These are phyloP conservation scores for Lepiota brunneoincarnata DNA, from an alignment of 768 basidiomycete species.

Conservation along the genomic window DNA sequence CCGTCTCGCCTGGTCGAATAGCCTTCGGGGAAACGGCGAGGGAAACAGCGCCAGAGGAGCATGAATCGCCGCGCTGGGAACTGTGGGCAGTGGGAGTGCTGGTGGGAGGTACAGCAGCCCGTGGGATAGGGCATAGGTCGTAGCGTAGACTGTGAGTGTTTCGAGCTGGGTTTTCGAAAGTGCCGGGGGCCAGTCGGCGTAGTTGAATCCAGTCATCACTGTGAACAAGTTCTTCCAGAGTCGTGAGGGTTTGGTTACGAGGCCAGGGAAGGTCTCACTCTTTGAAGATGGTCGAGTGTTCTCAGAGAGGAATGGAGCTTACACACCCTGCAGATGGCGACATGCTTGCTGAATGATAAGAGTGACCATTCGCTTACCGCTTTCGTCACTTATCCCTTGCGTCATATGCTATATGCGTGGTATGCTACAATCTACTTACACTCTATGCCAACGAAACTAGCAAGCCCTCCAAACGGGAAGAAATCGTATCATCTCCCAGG, in stretches of 20 bases:
- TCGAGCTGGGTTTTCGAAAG: conserved; percentile 57
- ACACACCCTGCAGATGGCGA: conserved; percentile 11
- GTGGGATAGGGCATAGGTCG: conserved; percentile 82
- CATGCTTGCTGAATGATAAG: conserved; percentile 12
- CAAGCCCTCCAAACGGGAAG: conserved; percentile 2
- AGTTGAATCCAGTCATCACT: conserved; percentile 34
- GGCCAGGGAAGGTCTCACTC: too few relatives aligned
- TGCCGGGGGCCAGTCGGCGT: conserved; percentile 72
- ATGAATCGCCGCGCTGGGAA: conserved; percentile 76
- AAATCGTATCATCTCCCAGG: background rate
- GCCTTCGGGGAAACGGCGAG: conserved; percentile 72
- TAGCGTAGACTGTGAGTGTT: conserved; percentile 60
- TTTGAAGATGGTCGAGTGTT: too few relatives aligned
- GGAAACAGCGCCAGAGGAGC: conserved; percentile 90
- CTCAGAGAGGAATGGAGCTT: conserved; percentile 1
- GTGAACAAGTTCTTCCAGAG: background rate
- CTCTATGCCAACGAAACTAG: background rate
- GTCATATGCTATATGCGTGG: background rate
- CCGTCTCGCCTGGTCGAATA: conserved; percentile 62
- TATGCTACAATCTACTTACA: background rate
- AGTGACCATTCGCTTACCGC: background rate
- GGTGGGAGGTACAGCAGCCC: conserved; percentile 82
- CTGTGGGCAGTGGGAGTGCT: conserved; percentile 40
- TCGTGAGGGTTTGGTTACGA: too few relatives aligned
- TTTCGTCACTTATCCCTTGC: conserved; percentile 2